Conservation (phyloP, 257 asterid species). For the Solanum ahanhuiri region DNA sequence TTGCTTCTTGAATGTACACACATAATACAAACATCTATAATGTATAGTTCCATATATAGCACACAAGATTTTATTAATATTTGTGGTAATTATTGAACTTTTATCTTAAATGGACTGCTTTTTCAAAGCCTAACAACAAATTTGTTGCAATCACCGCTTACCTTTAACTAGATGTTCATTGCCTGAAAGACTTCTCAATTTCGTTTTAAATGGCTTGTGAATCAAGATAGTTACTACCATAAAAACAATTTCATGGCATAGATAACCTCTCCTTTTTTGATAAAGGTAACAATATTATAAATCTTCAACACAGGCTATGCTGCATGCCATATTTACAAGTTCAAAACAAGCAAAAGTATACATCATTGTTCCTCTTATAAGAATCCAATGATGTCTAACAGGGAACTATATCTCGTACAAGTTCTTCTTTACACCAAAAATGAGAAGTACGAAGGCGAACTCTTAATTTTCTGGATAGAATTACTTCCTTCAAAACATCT, state of each 20-base stretch:
- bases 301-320: neutral
- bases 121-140: neutral
- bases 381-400: neutral
- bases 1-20: neutral
- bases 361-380: neutral
- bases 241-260: neutral
- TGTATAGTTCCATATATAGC: neutral
- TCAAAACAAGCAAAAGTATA: neutral
- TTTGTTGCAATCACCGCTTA: neutral
- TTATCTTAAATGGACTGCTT: neutral
- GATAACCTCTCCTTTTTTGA: neutral
- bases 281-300: neutral
- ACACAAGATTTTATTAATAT: neutral
- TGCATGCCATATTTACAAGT: neutral
- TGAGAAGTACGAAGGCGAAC: neutral
- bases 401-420: neutral
- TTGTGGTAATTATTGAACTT: neutral
- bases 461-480: neutral
- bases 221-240: neutral
- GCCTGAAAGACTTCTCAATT: neutral
- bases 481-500: neutral
- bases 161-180: neutral
- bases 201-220: neutral
- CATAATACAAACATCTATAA: neutral
- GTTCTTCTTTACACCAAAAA: neutral